These are phyloP conservation scores for Ophiostoma australiae DNA, from an alignment of 2,329 filamentous ascomycete genomes.

Conservation along the genomic window DNA sequence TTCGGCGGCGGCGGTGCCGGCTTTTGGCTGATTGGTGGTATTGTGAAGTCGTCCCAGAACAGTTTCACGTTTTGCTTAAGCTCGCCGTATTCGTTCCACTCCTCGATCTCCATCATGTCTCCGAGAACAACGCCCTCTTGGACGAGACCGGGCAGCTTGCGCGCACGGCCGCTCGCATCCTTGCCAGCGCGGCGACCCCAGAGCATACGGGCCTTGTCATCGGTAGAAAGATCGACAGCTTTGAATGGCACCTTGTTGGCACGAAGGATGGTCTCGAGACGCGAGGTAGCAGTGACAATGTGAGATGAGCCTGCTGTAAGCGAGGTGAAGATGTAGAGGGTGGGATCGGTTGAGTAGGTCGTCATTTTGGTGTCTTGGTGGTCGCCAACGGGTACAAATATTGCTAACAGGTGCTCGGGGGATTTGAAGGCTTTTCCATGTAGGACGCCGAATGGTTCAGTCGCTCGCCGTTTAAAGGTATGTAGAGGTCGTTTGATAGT, in stretches of 20 bases:
- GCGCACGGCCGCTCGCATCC: constrained; percentile 52
- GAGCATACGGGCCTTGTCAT: constrained; percentile 80
- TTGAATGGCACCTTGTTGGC: constrained; percentile 93
- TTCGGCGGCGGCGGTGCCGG: constrained; percentile 38
- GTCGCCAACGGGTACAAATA: background rate
- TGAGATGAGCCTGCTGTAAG: constrained; percentile 92
- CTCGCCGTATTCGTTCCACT: constrained; percentile 99
- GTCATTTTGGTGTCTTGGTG: constrained; percentile 21
- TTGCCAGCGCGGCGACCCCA: constrained; percentile 82
- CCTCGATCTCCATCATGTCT: constrained; percentile 88
- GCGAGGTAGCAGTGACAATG: constrained; percentile 91
- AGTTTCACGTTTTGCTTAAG: constrained; percentile 78
- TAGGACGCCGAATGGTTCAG: background rate
- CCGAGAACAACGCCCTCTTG: constrained; percentile 82
- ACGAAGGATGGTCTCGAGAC: constrained; percentile 91
- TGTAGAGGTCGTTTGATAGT: background rate
- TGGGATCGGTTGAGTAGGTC: constrained; percentile 56
- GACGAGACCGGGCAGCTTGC: constrained; percentile 83
- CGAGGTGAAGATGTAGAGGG: constrained; percentile 93
- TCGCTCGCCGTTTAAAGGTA: background rate
- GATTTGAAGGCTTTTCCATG: background rate
- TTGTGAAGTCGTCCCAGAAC: constrained; percentile 58
- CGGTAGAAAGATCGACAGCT: constrained; percentile 83
- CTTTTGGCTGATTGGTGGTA: constrained; percentile 51
- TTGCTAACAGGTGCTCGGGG: background rate